Base-by-base conservation (phyloP, 495 filamentous ascomycete genomes). In the Lentithecium fluviatile region DNA sequence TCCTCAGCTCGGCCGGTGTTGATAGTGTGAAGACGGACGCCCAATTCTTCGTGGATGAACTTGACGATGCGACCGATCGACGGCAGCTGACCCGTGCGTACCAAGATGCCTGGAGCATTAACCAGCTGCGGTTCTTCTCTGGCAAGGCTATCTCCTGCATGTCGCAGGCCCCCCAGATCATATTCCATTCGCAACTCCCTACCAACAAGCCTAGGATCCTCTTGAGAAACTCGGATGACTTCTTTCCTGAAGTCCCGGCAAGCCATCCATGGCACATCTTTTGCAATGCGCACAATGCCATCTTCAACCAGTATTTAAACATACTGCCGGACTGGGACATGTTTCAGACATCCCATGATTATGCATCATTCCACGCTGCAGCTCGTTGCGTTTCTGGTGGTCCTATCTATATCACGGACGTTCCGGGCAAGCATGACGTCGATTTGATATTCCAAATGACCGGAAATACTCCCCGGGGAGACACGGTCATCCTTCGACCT, bases 291-390 rank as follows among this genome's bases (percentile, higher is more conserved):
- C 88, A 97, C 72, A 97, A 95, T 70, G 76, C 87, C n/a, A 79
- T 96, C 13, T 77, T 96, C 19, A 93, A 91, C 12, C 78, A 83
- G 11, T 81, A 86, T 60, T 71, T 90, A 7, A 89, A 89, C 57
- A 81, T 82, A n/a, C 64, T 90, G 13, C 91, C 91, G 0, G 94
- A 98, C 73, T 98, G 94, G 94, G 94, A 97, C 73, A 97, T 98
- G 94, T 98, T 98, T 73, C 94, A 98, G 70, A 96, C 94, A 1
- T 77, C 77, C 24, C 89, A 93, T 68, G 76, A 81, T 1, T 94
- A 88, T 65, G 85, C 85, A 1, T 80, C 79, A 0, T 94, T 92
- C 73, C 94, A 98, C 52, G 94, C 88, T 26, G 91, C 94, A 11
- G 91, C 90, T 11, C 81, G 94, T 15, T 96, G 90, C 72, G 82